Evolutionary conservation across 1,139 yeast genomes (phyloP).

Genomic region (Geotrichum europaeum): DNA sequence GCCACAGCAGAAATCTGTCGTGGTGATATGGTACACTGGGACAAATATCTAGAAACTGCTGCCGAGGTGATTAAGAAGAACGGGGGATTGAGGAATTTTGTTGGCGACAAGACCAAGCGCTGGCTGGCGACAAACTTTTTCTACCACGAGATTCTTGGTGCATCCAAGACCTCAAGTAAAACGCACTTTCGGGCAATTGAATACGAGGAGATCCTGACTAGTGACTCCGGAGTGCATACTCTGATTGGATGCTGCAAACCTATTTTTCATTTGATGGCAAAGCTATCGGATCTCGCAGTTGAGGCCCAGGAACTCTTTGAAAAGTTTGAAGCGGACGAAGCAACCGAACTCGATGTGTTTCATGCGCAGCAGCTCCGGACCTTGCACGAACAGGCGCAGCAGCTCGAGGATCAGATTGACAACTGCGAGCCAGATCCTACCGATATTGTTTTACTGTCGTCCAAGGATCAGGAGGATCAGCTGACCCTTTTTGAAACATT

Average conservation of each 20-base stretch:
- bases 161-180: slow-evolving; percentile 39
- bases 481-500: slow-evolving; percentile 65
- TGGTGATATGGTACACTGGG: slow-evolving; percentile 71
- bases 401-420: slow-evolving; percentile 47
- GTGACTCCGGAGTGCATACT: slow-evolving; percentile 49
- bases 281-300: slow-evolving; percentile 55
- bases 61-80: slow-evolving; percentile 49
- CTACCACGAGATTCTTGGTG: slow-evolving; percentile 69
- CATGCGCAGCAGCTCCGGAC: background rate
- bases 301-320: slow-evolving; percentile 31
- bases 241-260: slow-evolving; percentile 68
- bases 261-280: slow-evolving; percentile 58
- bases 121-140: slow-evolving; percentile 79
- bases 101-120: slow-evolving; percentile 52
- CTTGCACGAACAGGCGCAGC: slow-evolving; percentile 36
- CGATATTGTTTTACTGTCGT: slow-evolving; percentile 42
- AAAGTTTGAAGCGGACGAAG: background rate
- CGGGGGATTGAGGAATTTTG: slow-evolving; percentile 51
- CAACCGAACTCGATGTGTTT: background rate
- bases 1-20: slow-evolving; percentile 70
- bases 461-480: slow-evolving; percentile 58
- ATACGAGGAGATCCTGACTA: slow-evolving; percentile 46
- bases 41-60: slow-evolving; percentile 54
- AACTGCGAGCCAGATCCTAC: slow-evolving; percentile 48
- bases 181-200: slow-evolving; percentile 31